phyloP scores from a whole-genome alignment of 2,329 filamentous ascomycete species.

The Neonectria neomacrospora region DNA sequence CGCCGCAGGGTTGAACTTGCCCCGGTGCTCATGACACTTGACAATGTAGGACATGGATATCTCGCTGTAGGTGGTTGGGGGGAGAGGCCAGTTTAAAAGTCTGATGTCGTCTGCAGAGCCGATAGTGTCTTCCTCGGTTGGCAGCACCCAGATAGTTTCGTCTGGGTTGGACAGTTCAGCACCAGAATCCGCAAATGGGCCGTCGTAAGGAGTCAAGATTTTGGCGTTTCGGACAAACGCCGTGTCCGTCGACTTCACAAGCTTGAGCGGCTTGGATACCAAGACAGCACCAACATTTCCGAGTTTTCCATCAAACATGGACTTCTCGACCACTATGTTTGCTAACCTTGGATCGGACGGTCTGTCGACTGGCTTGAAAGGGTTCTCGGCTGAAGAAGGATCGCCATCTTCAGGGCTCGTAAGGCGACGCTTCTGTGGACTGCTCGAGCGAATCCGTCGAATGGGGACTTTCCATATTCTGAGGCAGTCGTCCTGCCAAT shows the following conservation, averaged over 20 bases:
- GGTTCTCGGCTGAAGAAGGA: not conserved
- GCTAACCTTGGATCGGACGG: slow-evolving; percentile 48
- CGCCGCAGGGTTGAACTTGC: slow-evolving; percentile 77
- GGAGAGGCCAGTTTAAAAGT: slow-evolving; percentile 60
- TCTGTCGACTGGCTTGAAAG: slow-evolving; percentile 32
- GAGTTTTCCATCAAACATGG: slow-evolving; percentile 51
- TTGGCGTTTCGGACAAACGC: slow-evolving; percentile 72
- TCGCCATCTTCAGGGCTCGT: slow-evolving; percentile 35
- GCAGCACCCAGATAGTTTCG: slow-evolving; percentile 46
- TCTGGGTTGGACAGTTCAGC: slow-evolving; percentile 34
- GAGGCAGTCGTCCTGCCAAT: slow-evolving; percentile 80
- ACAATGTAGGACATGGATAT: slow-evolving; percentile 88
- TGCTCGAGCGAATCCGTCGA: slow-evolving; percentile 47
- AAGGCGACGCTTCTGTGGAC: slow-evolving; percentile 50
- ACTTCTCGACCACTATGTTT: slow-evolving; percentile 46
- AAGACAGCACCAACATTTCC: slow-evolving; percentile 37
- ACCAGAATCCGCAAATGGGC: slow-evolving; percentile 58
- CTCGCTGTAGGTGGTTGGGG: slow-evolving; percentile 71
- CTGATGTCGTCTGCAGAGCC: slow-evolving; percentile 28
- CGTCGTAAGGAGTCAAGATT: slow-evolving; percentile 74
- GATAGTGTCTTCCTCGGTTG: slow-evolving; percentile 26
- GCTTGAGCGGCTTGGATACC: slow-evolving; percentile 40
- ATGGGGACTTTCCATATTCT: slow-evolving; percentile 84
- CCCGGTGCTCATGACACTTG: slow-evolving; percentile 78
- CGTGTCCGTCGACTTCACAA: slow-evolving; percentile 46